Evolutionary conservation across 169 alveolate genomes (phyloP), one percentile per base, ranked within the genome.

Genomic region (Pseudocohnilembus persalinus): DNA sequence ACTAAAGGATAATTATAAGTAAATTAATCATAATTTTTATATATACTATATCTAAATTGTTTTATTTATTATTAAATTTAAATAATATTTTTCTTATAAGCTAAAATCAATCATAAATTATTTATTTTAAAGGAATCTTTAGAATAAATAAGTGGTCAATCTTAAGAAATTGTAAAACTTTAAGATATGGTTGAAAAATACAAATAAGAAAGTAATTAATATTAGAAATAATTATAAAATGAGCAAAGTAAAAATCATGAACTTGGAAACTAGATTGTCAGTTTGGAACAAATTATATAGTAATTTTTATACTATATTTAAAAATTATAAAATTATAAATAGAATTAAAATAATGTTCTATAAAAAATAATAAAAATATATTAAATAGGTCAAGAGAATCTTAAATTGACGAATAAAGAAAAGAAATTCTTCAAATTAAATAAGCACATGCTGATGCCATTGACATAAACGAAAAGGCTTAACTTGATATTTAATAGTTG

Each of bases 121-220:
- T 81, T 0, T 80, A 82, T 28, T 86, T 74, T n/a, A n/a, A n/a
- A 86, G 20, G 90, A 86, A 73, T 79, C 77, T 28, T 31, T 79
- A 24, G 49, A 74, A 0, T 81, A 86, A 30, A 75, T 86, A 31
- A 34, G 80, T 6, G 31, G 63, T 31, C 76, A 80, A 30, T 81
- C 79, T 74, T 74, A 86, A 72, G 90, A 86, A 73, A 29, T 86
- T 25, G 80, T 80, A 31, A 85, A 79, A 64, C 64, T 86, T 29
- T 73, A 86, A 64, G 73, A 81, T 29, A 30, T 74, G 33, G 64
- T 75, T 11, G 90, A 86, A 68, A 86, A 76, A 74, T 74, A 65
- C 49, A 86, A 80, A 64, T 65, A 33, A 33, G 90, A 86, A 28
- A 63, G 83, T 29, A n/a, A 49, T 1, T 31, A 74, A 30, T 86